phyloP scores from a whole-genome alignment of 2,329 filamentous ascomycete species.

The Ramularia endophylla region DNA sequence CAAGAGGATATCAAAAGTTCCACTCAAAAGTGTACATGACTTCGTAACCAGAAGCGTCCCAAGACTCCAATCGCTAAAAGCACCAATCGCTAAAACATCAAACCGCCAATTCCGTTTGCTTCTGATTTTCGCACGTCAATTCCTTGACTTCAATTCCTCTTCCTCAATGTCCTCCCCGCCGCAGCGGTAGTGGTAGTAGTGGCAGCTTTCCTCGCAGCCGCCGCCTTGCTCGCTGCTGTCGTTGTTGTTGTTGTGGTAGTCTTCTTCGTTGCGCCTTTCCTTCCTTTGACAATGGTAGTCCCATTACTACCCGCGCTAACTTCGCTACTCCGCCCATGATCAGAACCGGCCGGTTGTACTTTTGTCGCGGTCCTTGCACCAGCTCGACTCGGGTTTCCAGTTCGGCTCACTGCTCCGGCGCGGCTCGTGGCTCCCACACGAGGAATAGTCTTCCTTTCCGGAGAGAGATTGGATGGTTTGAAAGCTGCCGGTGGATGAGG shows the following conservation, averaged over 20 bases:
- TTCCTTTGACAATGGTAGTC: conserved; percentile 57
- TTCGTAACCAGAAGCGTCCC: too few relatives aligned
- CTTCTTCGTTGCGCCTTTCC: conserved; percentile 29
- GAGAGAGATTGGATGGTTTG: conserved; percentile 34
- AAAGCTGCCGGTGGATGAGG: conserved; percentile 47
- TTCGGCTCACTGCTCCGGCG: conserved; percentile 43
- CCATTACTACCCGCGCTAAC: conserved; percentile 56
- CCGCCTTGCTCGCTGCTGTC: conserved; percentile 4
- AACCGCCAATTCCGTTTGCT: too few relatives aligned
- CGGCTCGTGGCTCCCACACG: conserved; percentile 36
- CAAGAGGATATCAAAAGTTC: too few relatives aligned
- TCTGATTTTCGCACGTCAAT: too few relatives aligned
- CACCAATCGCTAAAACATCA: too few relatives aligned
- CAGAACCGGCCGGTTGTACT: neutral
- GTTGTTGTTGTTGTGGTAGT: conserved; percentile 13
- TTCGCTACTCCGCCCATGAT: conserved; percentile 41
- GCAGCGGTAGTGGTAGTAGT: conserved; percentile 37
- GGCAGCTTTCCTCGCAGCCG: conserved; percentile 19
- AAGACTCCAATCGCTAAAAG: too few relatives aligned
- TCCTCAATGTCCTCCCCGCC: conserved; percentile 30
- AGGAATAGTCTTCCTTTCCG: conserved; percentile 43
- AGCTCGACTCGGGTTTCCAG: conserved; percentile 55
- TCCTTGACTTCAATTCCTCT: conserved; percentile 26
- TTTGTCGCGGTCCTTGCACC: conserved; percentile 22
- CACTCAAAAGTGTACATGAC: too few relatives aligned